A percentile compares a stretch with the other conserved stretches of the same genome.
Evolutionary conservation across 1,284 basidiomycete species (phyloP).

Genomic region (Vanrija sp.): DNA sequence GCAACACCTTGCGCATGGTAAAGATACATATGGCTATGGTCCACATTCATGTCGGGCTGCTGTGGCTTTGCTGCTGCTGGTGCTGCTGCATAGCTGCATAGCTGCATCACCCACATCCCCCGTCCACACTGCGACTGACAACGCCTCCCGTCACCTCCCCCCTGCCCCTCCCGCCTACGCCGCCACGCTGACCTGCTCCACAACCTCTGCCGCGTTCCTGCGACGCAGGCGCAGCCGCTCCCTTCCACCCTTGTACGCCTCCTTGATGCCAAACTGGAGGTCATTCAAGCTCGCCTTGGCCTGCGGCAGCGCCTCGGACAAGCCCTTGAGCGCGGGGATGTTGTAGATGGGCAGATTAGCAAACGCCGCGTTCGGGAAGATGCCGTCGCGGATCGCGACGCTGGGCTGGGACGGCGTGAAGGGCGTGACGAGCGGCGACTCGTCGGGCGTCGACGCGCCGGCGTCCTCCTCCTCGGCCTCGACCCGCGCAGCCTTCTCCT

Average conservation of each 20-base stretch:
- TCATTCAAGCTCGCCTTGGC: conserved; percentile 16
- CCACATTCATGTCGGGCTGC: no score
- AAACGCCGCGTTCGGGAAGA: conserved; percentile 20
- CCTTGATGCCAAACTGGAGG: conserved; percentile 26
- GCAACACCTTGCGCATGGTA: no score
- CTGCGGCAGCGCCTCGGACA: conserved; percentile 19
- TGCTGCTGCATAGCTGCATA: no score
- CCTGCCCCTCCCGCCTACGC: no score
- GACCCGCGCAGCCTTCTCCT: background rate
- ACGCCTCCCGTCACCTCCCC: no score
- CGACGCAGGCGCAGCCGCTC: conserved; percentile 20
- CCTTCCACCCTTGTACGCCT: conserved; percentile 36
- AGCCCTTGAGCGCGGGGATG: conserved; percentile 16
- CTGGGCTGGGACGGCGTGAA: conserved; percentile 30
- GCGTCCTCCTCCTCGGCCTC: background rate
- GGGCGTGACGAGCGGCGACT: conserved; percentile 43
- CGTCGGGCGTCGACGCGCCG: conserved; percentile 31
- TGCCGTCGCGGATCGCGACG: conserved; percentile 21
- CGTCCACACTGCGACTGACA: no score
- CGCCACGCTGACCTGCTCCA: no score
- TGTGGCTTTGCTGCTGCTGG: no score
- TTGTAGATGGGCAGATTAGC: conserved; percentile 18
- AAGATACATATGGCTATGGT: no score
- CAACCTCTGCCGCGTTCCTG: background rate
- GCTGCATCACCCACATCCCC: no score